phyloP scores from a whole-genome alignment of 306 rosid genomes.

The Vigna trinervia region DNA sequence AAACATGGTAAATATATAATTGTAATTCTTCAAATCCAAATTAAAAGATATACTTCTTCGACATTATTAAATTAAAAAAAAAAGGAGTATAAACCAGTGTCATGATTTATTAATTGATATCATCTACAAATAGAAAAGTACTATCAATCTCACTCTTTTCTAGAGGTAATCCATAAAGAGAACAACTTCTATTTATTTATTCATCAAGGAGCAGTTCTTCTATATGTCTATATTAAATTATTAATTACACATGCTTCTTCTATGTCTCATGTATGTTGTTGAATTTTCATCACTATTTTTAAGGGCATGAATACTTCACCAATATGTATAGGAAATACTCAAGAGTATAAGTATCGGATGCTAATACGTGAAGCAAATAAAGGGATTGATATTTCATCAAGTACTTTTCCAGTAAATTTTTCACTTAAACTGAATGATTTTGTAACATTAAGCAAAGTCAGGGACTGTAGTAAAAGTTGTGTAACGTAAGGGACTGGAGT shows the following conservation, averaged over 20 bases:
- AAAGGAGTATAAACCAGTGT: not conserved
- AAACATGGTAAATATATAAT: not conserved
- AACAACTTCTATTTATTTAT: not conserved
- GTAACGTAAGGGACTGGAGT: not conserved
- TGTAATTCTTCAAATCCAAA: not conserved
- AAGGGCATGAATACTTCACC: not conserved
- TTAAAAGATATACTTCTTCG: not conserved
- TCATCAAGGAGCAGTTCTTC: not conserved
- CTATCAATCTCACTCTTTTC: not conserved
- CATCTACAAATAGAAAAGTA: not conserved
- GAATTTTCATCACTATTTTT: not conserved
- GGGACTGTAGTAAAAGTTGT: not conserved
- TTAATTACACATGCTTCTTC: not conserved
- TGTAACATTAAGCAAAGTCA: not conserved
- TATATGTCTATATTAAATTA: no score
- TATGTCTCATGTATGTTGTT: not conserved
- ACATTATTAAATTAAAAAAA: not conserved
- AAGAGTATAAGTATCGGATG: not conserved
- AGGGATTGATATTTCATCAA: not conserved
- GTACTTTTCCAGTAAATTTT: not conserved
- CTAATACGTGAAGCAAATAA: not conserved
- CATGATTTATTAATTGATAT: not conserved
- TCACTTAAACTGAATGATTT: not conserved
- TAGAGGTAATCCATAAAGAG: not conserved
- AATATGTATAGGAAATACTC: not conserved